phyloP scores from a whole-genome alignment of 352 stramenopile genomes.

The Phytophthora aleatoria region DNA sequence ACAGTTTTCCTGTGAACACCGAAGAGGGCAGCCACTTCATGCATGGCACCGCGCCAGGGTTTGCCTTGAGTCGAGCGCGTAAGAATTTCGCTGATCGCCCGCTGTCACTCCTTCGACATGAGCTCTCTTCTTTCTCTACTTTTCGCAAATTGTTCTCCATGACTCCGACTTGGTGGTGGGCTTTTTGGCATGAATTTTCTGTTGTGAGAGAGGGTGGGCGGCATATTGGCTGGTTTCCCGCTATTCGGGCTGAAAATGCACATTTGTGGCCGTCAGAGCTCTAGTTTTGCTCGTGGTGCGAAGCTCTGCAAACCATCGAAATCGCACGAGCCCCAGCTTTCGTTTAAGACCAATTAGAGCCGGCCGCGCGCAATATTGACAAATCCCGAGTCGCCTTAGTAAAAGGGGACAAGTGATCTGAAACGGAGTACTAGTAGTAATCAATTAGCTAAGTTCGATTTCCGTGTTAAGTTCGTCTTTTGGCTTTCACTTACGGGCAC shows the following conservation, averaged over 20 bases:
- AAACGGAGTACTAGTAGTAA: no score
- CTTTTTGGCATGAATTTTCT: not conserved
- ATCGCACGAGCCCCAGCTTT: not conserved
- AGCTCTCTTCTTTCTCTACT: not conserved
- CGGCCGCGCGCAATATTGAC: not conserved
- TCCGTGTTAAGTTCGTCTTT: no score
- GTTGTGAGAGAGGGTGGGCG: no score
- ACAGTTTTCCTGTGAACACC: not conserved
- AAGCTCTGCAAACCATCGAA: not conserved
- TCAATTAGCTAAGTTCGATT: no score
- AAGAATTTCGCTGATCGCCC: not conserved
- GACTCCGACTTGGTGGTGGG: not conserved
- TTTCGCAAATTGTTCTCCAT: not conserved
- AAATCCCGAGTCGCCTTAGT: no score
- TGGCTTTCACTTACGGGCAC: no score
- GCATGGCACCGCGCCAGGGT: not conserved
- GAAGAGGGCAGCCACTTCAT: not conserved
- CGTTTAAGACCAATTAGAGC: not conserved
- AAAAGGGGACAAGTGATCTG: no score
- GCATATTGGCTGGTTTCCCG: not conserved
- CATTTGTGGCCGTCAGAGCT: no score
- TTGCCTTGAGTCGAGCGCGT: not conserved
- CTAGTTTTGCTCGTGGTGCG: no score
- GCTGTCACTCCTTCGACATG: not conserved
- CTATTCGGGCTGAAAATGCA: not conserved